phyloP scores from a whole-genome alignment of 2,329 filamentous ascomycete species.

The Macroventuria anomochaeta region DNA sequence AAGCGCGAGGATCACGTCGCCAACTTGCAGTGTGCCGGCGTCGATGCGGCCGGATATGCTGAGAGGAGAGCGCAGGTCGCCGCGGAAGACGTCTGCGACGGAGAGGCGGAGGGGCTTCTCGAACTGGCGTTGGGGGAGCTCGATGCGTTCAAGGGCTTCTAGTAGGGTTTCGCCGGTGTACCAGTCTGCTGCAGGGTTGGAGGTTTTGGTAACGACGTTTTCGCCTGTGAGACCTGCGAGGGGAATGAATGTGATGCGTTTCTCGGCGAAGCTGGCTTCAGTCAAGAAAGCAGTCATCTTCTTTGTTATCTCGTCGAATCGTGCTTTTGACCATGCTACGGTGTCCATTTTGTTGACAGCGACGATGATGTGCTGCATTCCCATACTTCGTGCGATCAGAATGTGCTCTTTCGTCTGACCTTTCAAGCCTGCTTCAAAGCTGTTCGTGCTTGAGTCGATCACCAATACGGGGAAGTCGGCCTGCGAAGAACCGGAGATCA shows the following conservation, averaged over 20 bases:
- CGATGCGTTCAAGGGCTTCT: slow-evolving; percentile 82
- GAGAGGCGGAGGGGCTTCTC: slow-evolving; percentile 84
- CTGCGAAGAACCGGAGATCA: slow-evolving; percentile 96
- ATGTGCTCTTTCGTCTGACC: slow-evolving; percentile 96
- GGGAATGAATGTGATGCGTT: slow-evolving; percentile 85
- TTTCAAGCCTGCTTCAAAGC: slow-evolving; percentile 90
- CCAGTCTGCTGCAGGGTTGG: slow-evolving; percentile 67
- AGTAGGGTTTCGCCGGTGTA: slow-evolving; percentile 81
- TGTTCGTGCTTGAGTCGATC: slow-evolving; percentile 86
- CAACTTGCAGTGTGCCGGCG: slow-evolving; percentile 80
- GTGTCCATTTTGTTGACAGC: slow-evolving; percentile 96
- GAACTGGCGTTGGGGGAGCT: slow-evolving; percentile 73
- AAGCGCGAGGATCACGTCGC: slow-evolving; percentile 79
- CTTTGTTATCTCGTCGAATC: slow-evolving; percentile 84
- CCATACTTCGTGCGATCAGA: slow-evolving; percentile 85
- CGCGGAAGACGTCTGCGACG: slow-evolving; percentile 84
- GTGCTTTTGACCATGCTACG: slow-evolving; percentile 78
- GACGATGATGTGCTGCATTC: slow-evolving; percentile 85
- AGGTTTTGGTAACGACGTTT: slow-evolving; percentile 73
- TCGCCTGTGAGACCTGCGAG: slow-evolving; percentile 89
- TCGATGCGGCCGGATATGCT: slow-evolving; percentile 88
- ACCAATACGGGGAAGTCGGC: slow-evolving; percentile 96
- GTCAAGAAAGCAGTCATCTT: slow-evolving; percentile 84
- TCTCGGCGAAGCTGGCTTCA: slow-evolving; percentile 79
- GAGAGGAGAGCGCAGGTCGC: slow-evolving; percentile 78